Conservation (phyloP, 2,329 filamentous ascomycete genomes). For the Grosmannia penicillata region DNA sequence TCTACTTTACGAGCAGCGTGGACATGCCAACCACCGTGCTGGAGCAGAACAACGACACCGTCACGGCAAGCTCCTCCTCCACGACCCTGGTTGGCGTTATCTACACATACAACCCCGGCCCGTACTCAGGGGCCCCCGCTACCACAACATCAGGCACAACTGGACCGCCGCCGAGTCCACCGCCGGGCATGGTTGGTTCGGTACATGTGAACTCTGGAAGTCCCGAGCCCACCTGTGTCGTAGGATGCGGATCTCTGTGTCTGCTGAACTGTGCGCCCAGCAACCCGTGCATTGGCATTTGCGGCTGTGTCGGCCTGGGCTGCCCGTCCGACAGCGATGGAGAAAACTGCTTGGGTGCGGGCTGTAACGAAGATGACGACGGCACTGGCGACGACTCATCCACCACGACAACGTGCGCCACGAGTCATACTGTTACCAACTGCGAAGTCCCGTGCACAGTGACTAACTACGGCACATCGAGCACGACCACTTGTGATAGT, state of each 20-base stretch:
- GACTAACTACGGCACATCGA: not conserved
- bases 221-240: not conserved
- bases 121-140: not conserved
- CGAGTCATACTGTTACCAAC: not conserved
- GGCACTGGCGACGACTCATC: too few species aligned
- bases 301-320: too few species aligned
- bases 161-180: not conserved
- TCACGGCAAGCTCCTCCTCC: not conserved
- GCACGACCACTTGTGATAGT: not conserved
- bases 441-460: not conserved
- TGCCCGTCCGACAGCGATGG: too few species aligned
- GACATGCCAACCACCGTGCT: not conserved
- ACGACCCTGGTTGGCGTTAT: not conserved
- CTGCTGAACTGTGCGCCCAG: not conserved
- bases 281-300: too few species aligned
- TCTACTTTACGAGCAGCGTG: not conserved
- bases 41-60: not conserved
- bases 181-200: not conserved
- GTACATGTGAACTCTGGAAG: not conserved
- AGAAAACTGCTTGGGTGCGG: not conserved
- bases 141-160: not conserved
- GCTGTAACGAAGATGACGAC: not conserved
- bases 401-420: not conserved
- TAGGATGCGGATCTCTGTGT: not conserved
- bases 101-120: not conserved